phyloP scores from a whole-genome alignment of 2,329 filamentous ascomycete genomes.

The Epichloe brachyelytri region DNA sequence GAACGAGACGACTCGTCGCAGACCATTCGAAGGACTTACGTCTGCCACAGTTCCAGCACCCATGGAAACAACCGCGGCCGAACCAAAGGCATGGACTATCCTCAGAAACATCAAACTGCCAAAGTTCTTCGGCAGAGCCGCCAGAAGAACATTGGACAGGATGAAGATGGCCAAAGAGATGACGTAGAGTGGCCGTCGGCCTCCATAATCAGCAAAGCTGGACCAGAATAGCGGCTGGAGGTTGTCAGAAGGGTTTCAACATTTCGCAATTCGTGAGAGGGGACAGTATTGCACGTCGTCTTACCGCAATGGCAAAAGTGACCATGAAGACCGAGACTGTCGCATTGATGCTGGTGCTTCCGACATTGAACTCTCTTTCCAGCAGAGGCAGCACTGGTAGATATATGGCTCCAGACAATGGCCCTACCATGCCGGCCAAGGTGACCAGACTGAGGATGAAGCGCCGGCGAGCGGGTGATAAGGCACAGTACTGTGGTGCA shows the following conservation, averaged over 20 bases:
- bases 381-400: slow-evolving; percentile 26
- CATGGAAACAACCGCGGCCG: slow-evolving; percentile 28
- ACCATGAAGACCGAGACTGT: slow-evolving; percentile 32
- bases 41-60: slow-evolving; percentile 31
- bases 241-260: neutral
- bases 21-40: slow-evolving; percentile 7
- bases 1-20: neutral
- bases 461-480: slow-evolving; percentile 19
- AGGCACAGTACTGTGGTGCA: slow-evolving; percentile 23
- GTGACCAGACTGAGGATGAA: slow-evolving; percentile 27
- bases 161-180: slow-evolving; percentile 26
- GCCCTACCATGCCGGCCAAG: slow-evolving; percentile 27
- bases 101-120: slow-evolving; percentile 25
- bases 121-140: slow-evolving; percentile 24
- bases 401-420: slow-evolving; percentile 31
- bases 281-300: neutral
- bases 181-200: slow-evolving; percentile 27
- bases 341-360: slow-evolving; percentile 24
- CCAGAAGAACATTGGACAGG: slow-evolving; percentile 24
- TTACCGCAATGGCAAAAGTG: slow-evolving; percentile 26
- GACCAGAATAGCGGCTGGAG: slow-evolving; percentile 27
- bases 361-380: slow-evolving; percentile 23
- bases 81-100: slow-evolving; percentile 29
- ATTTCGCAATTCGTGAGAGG: too few relatives aligned
- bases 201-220: slow-evolving; percentile 24